Percentiles rank a stretch among this genome's conserved stretches.
Conservation (phyloP, 768 basidiomycete genomes). For the Gymnopilus junonius region DNA sequence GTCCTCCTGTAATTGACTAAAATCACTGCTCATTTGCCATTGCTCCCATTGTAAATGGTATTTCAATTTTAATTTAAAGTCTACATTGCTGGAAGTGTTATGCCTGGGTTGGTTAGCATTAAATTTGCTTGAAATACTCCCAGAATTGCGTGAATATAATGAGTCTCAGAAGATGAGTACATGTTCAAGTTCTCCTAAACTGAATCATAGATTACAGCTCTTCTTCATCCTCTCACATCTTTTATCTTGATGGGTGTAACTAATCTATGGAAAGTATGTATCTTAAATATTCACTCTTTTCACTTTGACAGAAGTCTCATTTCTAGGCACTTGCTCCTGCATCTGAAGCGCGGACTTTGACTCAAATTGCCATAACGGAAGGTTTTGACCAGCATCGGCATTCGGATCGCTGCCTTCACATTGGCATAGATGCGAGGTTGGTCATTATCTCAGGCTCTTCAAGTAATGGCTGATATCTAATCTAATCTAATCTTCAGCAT, state of each 20-base stretch:
- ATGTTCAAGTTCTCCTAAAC: background rate
- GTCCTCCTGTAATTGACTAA: no score
- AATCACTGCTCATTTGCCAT: no score
- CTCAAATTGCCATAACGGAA: slow-evolving; percentile 6
- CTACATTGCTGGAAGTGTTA: no score
- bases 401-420: slow-evolving; percentile 5
- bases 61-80: no score
- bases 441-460: background rate
- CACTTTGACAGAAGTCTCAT: background rate
- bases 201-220: background rate
- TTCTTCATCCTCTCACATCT: no score
- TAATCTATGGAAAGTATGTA: background rate
- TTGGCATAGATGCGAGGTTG: slow-evolving; percentile 20
- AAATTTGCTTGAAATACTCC: no score
- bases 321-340: slow-evolving; percentile 8
- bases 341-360: slow-evolving; percentile 2
- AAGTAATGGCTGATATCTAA: background rate
- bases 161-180: no score
- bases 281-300: background rate
- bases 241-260: background rate
- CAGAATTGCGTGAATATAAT: no score
- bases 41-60: no score
- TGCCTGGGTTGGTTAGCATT: no score
- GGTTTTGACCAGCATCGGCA: slow-evolving; percentile 8
- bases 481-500: slow-evolving; percentile 11